Evolutionary conservation across 169 alveolate species (phyloP), one percentile per base, ranked within the genome.

Genomic region (Cryptosporidium andersoni): DNA sequence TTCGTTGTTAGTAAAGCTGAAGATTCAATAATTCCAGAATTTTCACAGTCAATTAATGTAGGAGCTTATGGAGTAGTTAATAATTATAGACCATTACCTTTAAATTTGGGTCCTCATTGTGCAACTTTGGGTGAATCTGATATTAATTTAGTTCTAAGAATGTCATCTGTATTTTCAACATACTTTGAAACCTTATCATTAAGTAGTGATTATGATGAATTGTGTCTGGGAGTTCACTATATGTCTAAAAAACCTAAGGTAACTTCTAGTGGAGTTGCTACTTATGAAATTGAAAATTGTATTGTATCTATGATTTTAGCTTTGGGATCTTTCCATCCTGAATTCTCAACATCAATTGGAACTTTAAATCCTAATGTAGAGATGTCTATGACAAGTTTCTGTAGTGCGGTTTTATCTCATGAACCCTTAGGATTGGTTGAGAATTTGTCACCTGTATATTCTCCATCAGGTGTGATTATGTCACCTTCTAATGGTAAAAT

Each of bases 401-500:
- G 85, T 34, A 58, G 74, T 2, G 62, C 67, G 1, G 67, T 58
- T 74, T 58, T 74, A 16, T 37, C 34, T 5, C 74, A 74, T 5
- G 85, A 74, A 16, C 56, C 74, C 45, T 14, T 56, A 5, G 68
- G 62, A 4, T 25, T 74, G 8, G 62, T 45, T 7, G 66, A 56
- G 1, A 56, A 34, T 47, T 63, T 74, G n/a, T 66, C 81, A 34
- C 85, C 85, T 37, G 49, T 42, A 11, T 74, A 74, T 51, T 56
- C 74, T 9, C 62, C 67, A 43, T 45, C 62, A 2, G 85, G 85
- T 6, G 5, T 36, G 16, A 11, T 74, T 16, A 51, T 25, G 34
- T 74, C 85, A 58, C 85, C 85, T 16, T 58, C 85, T 0, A 64
- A 63, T 47, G 85, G 85, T 4, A 74, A 45, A 39, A 34, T 74